Base-by-base conservation (phyloP, 2,329 filamentous ascomycete species). In the Falciphora oryzae region DNA sequence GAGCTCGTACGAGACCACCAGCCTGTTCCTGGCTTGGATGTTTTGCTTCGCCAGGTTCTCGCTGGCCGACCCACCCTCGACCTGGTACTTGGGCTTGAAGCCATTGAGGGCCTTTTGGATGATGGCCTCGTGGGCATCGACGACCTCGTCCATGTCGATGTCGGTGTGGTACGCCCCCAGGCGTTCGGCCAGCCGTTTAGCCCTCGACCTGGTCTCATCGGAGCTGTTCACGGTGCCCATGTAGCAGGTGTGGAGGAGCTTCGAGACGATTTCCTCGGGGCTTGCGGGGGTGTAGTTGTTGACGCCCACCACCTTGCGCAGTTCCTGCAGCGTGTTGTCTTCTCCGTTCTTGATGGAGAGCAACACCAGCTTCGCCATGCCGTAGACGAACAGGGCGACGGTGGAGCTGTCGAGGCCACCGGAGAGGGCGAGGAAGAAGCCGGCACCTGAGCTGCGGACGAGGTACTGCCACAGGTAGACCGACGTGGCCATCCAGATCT, bases 131-230 rank as follows among this genome's bases (percentile, higher is more conserved):
- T 88, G 83, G 1, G 85, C 79, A 8, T 83, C 84, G 57, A 88
- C 86, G n/a, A 77, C 79, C 56, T 74, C 87, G 70, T 93, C 90
- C 66, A 93, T 91, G 69, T 91, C 85, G 63, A 91, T 79, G 70
- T 92, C 84, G 5, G 85, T 79, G 72, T 94, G 91, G 69, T 91
- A 87, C 6, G 84, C 79, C 2, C 90, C 90, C 60, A 93, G 90
- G 8, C 77, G 80, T 13, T 78, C 69, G 3, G 81, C 74, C 1
- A 93, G 79, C 1, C 83, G 78, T 69, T 83, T 83, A 3, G 90
- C 88, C 56, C 90, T 77, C 14, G 77, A 78, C 13, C 86, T 75
- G 0, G 87, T 89, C 66, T 88, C 85, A 31, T 78, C 75, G 13
- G 81, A 83, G 0, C 81, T 85, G 70, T 89, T 85, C 66, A 81